These are phyloP conservation scores for Stemphylium vesicarium DNA, from an alignment of 2,329 filamentous ascomycete genomes.

Conservation along the genomic window DNA sequence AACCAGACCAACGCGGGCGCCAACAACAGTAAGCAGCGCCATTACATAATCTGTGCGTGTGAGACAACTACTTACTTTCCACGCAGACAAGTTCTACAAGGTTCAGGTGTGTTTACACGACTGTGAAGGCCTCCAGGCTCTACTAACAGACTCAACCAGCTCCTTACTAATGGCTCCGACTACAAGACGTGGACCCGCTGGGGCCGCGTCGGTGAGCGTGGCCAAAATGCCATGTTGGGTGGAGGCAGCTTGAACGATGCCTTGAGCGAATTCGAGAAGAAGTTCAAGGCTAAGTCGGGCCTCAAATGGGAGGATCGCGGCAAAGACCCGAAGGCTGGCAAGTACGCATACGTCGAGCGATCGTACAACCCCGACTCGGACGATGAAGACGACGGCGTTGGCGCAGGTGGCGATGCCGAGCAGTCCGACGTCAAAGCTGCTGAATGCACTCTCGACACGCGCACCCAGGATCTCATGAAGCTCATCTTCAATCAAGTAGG, in stretches of 20 bases:
- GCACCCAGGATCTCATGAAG: constrained; percentile 72
- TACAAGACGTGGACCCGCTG: constrained; percentile 77
- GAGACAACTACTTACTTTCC: neutral
- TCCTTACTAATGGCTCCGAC: constrained; percentile 16
- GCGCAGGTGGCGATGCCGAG: constrained; percentile 4
- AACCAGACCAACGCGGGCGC: constrained; percentile 75
- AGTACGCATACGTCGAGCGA: constrained; percentile 82
- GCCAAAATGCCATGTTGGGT: constrained; percentile 54
- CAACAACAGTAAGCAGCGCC: constrained; percentile 64
- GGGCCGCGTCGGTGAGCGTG: constrained; percentile 72
- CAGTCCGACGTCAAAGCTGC: constrained; percentile 39
- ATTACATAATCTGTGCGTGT: neutral
- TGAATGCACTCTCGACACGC: constrained; percentile 62
- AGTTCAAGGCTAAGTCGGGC: constrained; percentile 65
- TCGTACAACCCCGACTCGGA: constrained; percentile 75
- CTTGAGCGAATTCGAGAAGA: constrained; percentile 57
- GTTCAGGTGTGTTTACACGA: constrained; percentile 61
- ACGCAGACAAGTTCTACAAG: constrained; percentile 74
- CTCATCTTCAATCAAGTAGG: constrained; percentile 77
- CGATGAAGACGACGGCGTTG: constrained; percentile 41
- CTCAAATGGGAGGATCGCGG: constrained; percentile 58
- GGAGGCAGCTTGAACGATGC: constrained; percentile 50
- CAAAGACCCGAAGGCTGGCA: constrained; percentile 63
- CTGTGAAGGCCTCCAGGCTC: neutral
- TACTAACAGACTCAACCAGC: neutral